These are phyloP conservation scores for Didymella segeticola DNA, from an alignment of 2,329 filamentous ascomycete genomes.

Conservation along the genomic window DNA sequence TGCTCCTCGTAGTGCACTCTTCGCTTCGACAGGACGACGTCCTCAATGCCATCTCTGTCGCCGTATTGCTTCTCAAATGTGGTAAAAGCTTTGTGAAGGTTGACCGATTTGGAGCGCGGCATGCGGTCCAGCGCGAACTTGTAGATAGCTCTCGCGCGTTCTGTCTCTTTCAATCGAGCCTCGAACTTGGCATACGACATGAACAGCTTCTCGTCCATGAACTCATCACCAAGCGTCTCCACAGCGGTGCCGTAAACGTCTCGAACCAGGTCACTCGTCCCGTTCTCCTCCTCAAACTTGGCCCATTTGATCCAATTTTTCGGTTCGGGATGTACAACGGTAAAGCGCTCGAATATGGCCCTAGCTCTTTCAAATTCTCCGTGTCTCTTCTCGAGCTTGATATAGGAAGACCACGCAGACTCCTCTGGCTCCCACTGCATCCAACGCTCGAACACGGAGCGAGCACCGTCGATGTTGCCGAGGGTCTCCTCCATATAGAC, in stretches of 20 bases:
- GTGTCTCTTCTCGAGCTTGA: conserved; percentile 96
- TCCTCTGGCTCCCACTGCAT: conserved; percentile 98
- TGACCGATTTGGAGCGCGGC: conserved; percentile 82
- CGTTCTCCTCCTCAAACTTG: conserved; percentile 94
- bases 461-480: conserved; percentile 87
- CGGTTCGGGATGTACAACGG: conserved; percentile 89
- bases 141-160: conserved; percentile 92
- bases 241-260: conserved; percentile 91
- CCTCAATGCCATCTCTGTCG: conserved; percentile 89
- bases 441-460: conserved; percentile 97
- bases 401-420: conserved; percentile 93
- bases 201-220: conserved; percentile 95
- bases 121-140: conserved; percentile 94
- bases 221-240: conserved; percentile 89
- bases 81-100: conserved; percentile 91
- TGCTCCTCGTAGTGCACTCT: conserved; percentile 93
- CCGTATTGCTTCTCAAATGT: conserved; percentile 99
- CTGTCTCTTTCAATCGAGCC: conserved; percentile 92
- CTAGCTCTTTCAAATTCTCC: conserved; percentile 90
- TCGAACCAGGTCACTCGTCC: conserved; percentile 87
- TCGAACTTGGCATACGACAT: conserved; percentile 96
- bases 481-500: conserved; percentile 99
- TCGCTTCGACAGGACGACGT: conserved; percentile 93
- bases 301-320: conserved; percentile 99
- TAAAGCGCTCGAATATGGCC: conserved; percentile 88